Evolutionary conservation across 2,329 filamentous ascomycete genomes (phyloP), one percentile per base, ranked within the genome.

Genomic region (Paecilomyces formosus): DNA sequence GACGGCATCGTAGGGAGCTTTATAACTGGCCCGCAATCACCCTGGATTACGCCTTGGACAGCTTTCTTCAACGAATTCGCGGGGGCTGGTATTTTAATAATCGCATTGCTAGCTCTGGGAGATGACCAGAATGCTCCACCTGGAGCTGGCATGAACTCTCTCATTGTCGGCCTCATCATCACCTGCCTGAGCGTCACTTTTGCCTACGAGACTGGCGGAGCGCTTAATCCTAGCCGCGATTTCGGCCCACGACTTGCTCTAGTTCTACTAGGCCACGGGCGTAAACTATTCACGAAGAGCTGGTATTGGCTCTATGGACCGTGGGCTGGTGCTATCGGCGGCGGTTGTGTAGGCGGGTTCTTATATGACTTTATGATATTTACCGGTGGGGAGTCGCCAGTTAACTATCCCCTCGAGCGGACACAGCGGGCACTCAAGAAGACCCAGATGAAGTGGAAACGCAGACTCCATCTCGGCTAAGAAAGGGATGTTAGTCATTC

Each of bases 361-460:
- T 66, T 81, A 58, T 82, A 83, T 67, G 81, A 82, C 65, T 73
- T 77, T 61, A 76, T 75, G 62, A 81, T 78, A 62, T 82, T 82
- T 63, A 78, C 77, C 0, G 76, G 78, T 5, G 79, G 79, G 0
- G 80, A 82, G 64, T 77, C 74, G 49, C 80, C 79, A 15, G 77
- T 81, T 58, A 82, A 79, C 67, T 79, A 83, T 68, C 77, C 77
- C 2, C 76, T 78, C 24, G 72, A 71, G 59, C 69, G 75, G 53
- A 76, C 74, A 9, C 68, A 73, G 64, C 68, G 76, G 30, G 72
- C 74, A 1, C 64, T 74, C 30, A 63, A 61, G 64, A 85, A 85
- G 72, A 84, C 65, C 54, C 57, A 64, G 7, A 64, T 63, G 61
- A 71, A 68, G 60, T 73, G 70, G 70, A 63, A 55, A 56, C 60